Evolutionary conservation across 2,329 filamentous ascomycete species (phyloP).

Genomic region (Verticillium zaregamsianum): DNA sequence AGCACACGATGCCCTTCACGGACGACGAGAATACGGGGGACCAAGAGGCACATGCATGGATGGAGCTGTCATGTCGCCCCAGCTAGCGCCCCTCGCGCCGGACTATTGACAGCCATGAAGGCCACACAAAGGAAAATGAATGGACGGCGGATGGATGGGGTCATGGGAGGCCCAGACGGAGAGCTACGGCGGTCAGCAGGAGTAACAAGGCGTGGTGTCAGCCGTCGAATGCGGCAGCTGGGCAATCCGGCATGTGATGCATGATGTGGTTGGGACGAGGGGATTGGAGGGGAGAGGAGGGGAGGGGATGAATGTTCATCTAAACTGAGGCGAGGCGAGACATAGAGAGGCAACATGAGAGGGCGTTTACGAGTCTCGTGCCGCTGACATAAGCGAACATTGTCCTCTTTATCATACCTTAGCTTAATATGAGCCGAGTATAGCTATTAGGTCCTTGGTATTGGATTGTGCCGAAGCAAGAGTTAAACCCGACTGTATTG

Average conservation of each 20-base stretch:
- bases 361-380: background rate
- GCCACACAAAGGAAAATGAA: conserved; percentile 5
- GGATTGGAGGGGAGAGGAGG: conserved; percentile 2
- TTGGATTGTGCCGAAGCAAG: background rate
- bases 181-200: background rate
- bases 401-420: background rate
- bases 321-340: background rate
- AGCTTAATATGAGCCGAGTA: background rate
- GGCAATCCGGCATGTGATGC: background rate
- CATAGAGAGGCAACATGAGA: background rate
- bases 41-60: conserved; percentile 1
- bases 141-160: background rate
- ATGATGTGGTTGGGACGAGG: background rate
- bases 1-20: conserved; percentile 6
- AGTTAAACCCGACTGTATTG: background rate
- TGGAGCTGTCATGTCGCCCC: background rate
- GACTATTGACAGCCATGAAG: conserved; percentile 12
- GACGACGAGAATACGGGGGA: conserved; percentile 6
- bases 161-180: conserved; percentile 1
- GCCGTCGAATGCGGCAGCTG: background rate
- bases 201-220: background rate
- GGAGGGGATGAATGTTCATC: conserved; percentile 6
- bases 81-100: background rate
- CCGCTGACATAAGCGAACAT: background rate
- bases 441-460: too few relatives aligned